Evolutionary conservation across 2,329 filamentous ascomycete species (phyloP).

Genomic region (Clathrospora elynae): DNA sequence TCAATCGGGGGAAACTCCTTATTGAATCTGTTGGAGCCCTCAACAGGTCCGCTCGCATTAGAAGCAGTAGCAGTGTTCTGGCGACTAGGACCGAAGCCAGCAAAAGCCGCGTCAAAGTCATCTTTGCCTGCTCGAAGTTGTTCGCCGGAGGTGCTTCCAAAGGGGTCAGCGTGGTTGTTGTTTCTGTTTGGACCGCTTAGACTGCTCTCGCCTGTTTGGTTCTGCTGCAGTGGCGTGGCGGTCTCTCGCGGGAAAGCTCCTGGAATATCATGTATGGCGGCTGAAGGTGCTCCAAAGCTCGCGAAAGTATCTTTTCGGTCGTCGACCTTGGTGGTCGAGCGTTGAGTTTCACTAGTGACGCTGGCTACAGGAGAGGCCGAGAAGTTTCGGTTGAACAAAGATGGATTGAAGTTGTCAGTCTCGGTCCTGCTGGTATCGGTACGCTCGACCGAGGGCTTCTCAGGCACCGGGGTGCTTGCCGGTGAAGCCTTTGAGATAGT

Average conservation of each 20-base stretch:
- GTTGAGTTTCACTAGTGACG: slow-evolving; percentile 46
- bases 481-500: slow-evolving; percentile 50
- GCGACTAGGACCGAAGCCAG: slow-evolving; percentile 66
- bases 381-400: slow-evolving; percentile 46
- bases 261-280: slow-evolving; percentile 46
- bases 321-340: slow-evolving; percentile 41
- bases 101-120: slow-evolving; percentile 86
- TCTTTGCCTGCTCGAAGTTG: slow-evolving; percentile 63
- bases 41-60: slow-evolving; percentile 35
- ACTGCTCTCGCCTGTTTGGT: slow-evolving; percentile 55
- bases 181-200: slow-evolving; percentile 54
- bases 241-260: slow-evolving; percentile 55
- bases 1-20: slow-evolving; percentile 92
- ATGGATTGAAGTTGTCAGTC: slow-evolving; percentile 43
- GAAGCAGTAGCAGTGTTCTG: slow-evolving; percentile 54
- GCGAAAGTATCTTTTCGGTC: slow-evolving; percentile 50
- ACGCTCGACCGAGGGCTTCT: slow-evolving; percentile 47
- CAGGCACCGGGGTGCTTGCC: slow-evolving; percentile 60
- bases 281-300: slow-evolving; percentile 44
- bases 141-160: slow-evolving; percentile 39
- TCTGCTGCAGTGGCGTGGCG: slow-evolving; percentile 53
- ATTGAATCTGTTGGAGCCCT: slow-evolving; percentile 60
- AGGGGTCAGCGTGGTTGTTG: slow-evolving; percentile 51
- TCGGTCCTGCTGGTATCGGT: slow-evolving; percentile 44
- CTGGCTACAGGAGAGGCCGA: slow-evolving; percentile 50